Evolutionary conservation across 495 filamentous ascomycete species (phyloP).

Genomic region (Penicillium pulvis): DNA sequence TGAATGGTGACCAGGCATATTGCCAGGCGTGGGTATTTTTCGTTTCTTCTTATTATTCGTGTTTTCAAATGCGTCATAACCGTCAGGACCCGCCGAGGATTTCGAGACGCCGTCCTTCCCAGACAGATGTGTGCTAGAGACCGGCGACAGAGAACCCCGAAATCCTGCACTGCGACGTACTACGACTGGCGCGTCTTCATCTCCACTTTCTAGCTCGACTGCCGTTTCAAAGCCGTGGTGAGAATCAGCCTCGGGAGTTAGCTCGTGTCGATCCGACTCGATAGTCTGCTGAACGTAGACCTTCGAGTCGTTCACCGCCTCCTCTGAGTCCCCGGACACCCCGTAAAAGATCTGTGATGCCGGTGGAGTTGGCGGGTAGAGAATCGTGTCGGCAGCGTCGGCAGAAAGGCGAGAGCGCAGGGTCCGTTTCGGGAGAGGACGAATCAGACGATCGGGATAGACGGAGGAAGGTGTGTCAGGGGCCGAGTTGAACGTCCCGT

Average conservation of each 20-base stretch:
- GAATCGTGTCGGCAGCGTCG: conserved; percentile 79
- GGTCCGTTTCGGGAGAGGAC: conserved; percentile 85
- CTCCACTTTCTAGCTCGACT: conserved; percentile 47
- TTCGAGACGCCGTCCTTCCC: conserved; percentile 36
- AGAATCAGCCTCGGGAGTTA: conserved; percentile 52
- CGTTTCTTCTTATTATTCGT: conserved; percentile 99
- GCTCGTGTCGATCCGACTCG: conserved; percentile 40
- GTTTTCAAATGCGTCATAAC: conserved; percentile 97
- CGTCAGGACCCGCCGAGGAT: conserved; percentile 61
- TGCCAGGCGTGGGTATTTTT: conserved; percentile 90
- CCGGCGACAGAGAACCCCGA: conserved; percentile 41
- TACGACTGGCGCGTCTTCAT: conserved; percentile 49
- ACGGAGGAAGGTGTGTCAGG: conserved; percentile 73
- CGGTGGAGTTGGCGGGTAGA: conserved; percentile 73
- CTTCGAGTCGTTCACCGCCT: conserved; percentile 44
- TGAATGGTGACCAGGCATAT: conserved; percentile 62
- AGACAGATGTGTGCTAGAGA: conserved; percentile 31
- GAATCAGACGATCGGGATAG: conserved; percentile 88
- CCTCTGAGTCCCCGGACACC: conserved; percentile 54
- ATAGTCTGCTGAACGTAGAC: conserved; percentile 49
- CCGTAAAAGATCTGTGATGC: conserved; percentile 75
- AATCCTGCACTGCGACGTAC: conserved; percentile 49
- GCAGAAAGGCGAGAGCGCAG: conserved; percentile 82
- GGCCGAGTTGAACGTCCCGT: conserved; percentile 58
- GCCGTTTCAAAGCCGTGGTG: conserved; percentile 42